Base-by-base conservation (phyloP, 2,329 filamentous ascomycete genomes). In the Geosmithia flava region DNA sequence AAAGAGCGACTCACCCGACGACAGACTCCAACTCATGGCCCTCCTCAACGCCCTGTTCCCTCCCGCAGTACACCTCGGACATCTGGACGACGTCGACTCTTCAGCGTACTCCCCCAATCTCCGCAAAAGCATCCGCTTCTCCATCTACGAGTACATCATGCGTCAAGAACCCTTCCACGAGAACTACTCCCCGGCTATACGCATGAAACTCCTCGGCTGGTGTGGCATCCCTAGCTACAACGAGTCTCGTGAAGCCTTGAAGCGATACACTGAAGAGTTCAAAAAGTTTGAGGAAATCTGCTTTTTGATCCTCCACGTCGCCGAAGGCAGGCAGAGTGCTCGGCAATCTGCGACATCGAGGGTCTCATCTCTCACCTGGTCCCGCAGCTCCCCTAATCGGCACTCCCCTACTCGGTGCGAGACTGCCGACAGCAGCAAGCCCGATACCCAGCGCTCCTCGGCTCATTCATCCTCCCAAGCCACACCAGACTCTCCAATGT, bases 21-120 rank as follows among this genome's bases (percentile, higher is more conserved):
- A 23, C 15, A 41, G 45, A 3, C 48, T 53, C 6, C 51, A 54
- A 15, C 54, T 63, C 33, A 60, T 67, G 62, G 64, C 62, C 20
- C 54, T 56, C 7, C 52, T 67, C 20, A 67, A 68, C 45, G 57
- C 65, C 6, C 52, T 68, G 19, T 63, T 67, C 33, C 62, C 65
- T 1, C 49, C 62, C 1, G 48, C 53, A 10, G 47, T 54, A 8
- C 49, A 59, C 11, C 50, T 58, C 17, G 49, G 53, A 33, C 46
- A 53, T 16, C 47, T 49, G 2, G 51, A 59, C 2, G 57, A 59
- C 29, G 8, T 55, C 4, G 55, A 61, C 17, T 53, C 59, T 7
- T 54, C 54, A 11, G 61, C 62, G 1, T 61, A 59, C 49, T 59
- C 64, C 0, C 45, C 53, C 2, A 56, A 59, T 1, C 51, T 66